phyloP scores from a whole-genome alignment of 805 yeast species.

The Wickerhamiella azyma region DNA sequence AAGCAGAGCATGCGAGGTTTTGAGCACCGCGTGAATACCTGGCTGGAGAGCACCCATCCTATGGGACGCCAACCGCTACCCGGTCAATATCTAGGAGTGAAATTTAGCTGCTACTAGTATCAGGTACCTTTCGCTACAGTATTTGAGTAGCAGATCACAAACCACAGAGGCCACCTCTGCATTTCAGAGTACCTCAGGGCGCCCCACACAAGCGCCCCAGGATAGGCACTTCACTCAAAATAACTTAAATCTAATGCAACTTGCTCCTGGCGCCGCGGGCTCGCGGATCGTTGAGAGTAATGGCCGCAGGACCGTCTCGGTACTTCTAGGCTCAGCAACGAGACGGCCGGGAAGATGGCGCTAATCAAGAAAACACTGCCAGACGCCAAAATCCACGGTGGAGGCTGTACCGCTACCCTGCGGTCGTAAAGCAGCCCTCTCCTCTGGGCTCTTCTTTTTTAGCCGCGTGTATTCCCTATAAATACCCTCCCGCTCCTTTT shows the following conservation, averaged over 20 bases:
- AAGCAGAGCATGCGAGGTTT: no score
- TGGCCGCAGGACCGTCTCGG: constrained; percentile 31
- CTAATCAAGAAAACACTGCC: constrained; percentile 61
- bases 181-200: no score
- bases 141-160: no score
- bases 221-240: neutral
- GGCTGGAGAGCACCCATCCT: no score
- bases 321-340: constrained; percentile 34
- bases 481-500: constrained; percentile 28
- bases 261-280: neutral
- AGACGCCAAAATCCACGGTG: constrained; percentile 67
- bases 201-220: no score
- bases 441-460: neutral
- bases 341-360: constrained; percentile 53
- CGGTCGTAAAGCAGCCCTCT: constrained; percentile 40
- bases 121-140: no score
- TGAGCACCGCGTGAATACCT: no score
- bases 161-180: no score
- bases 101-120: no score
- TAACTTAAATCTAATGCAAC: neutral
- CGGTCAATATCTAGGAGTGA: no score
- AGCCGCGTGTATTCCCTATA: constrained; percentile 25
- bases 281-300: constrained; percentile 31
- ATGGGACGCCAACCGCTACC: no score
- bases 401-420: constrained; percentile 55